Evolutionary conservation across 345 rosid species (phyloP).

Genomic region (Boechera retrofracta): DNA sequence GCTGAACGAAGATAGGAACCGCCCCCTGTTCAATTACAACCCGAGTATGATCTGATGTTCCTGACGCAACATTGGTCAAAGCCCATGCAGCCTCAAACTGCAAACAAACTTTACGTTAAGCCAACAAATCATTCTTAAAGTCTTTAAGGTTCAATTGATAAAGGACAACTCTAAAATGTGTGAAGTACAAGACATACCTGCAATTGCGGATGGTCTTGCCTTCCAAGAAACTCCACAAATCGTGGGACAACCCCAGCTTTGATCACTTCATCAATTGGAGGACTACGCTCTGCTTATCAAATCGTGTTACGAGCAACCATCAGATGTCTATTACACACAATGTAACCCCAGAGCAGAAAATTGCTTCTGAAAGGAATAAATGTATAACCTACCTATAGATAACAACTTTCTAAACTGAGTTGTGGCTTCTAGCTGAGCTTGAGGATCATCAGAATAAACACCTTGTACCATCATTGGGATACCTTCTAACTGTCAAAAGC

Average conservation of each 20-base stretch:
- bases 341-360: neutral
- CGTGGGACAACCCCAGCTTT: conserved; percentile 78
- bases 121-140: conserved; percentile 8
- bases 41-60: conserved; percentile 82
- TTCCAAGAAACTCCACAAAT: conserved; percentile 80
- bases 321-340: conserved; percentile 15
- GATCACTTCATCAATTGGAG: conserved; percentile 91
- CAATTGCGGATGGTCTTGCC: conserved; percentile 75
- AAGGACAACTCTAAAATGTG: conserved; percentile 19
- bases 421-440: conserved; percentile 73
- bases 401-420: conserved; percentile 82
- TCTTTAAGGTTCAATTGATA: conserved; percentile 11
- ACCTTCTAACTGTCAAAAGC: conserved; percentile 66
- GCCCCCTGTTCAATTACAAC: conserved; percentile 87
- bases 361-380: conserved; percentile 7
- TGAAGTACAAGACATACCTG: conserved; percentile 53
- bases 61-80: conserved; percentile 88
- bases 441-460: conserved; percentile 67
- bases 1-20: conserved; percentile 78
- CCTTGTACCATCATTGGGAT: conserved; percentile 81
- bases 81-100: conserved; percentile 98
- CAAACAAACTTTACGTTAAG: conserved; percentile 30
- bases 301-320: conserved; percentile 22
- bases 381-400: conserved; percentile 61
- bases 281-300: conserved; percentile 68